A percentile compares a stretch with the other conserved stretches of the same genome.
Conservation (phyloP, 768 basidiomycete species). For the Scleroderma bovista region DNA sequence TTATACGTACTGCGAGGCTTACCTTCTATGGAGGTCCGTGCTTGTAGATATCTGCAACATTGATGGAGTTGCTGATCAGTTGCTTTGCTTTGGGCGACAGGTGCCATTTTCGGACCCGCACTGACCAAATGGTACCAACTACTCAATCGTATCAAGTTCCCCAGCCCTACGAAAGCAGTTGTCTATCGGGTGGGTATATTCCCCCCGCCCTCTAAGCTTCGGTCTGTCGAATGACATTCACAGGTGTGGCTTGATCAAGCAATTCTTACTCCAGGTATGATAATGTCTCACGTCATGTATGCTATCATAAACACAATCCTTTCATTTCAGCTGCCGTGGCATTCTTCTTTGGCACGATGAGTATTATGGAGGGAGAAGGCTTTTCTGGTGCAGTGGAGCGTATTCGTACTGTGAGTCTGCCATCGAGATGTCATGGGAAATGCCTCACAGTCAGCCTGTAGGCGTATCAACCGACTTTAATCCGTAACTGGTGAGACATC, state of each 20-base stretch:
- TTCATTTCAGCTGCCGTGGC: conserved; percentile 35
- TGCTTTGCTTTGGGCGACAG: conserved; percentile 23
- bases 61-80: not conserved
- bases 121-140: conserved; percentile 80
- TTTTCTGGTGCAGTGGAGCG: conserved; percentile 44
- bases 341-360: conserved; percentile 71
- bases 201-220: not conserved
- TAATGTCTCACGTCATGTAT: conserved; percentile 4
- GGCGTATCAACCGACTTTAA: conserved; percentile 67
- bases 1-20: conserved; percentile 56
- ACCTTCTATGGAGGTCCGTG: conserved; percentile 65
- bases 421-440: not conserved
- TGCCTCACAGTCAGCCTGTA: conserved; percentile 23
- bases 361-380: conserved; percentile 71
- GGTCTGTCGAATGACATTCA: not conserved
- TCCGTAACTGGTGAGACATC: conserved; percentile 63
- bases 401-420: conserved; percentile 30
- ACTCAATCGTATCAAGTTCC: conserved; percentile 66
- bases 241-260: conserved; percentile 83
- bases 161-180: conserved; percentile 51
- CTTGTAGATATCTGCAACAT: not conserved
- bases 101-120: conserved; percentile 72
- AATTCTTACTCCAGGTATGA: conserved; percentile 60
- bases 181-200: conserved; percentile 50
- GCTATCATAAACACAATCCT: not conserved